Conservation (phyloP, 495 filamentous ascomycete species). For the Penicillium roqueforti region DNA sequence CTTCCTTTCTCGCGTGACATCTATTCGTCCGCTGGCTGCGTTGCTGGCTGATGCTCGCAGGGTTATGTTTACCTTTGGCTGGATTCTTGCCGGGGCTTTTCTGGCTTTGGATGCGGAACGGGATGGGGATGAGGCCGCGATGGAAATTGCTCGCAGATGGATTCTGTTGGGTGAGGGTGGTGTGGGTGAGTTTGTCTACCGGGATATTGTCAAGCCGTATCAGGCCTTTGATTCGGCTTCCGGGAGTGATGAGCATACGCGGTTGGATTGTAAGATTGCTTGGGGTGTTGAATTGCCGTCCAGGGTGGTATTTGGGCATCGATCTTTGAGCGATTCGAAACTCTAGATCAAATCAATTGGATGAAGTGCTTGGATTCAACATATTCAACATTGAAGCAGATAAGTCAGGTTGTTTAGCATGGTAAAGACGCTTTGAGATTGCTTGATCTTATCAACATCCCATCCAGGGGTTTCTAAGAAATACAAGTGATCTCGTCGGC, state of each 20-base stretch:
- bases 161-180: constrained; percentile 26
- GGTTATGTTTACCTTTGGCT: constrained; percentile 35
- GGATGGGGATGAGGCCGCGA: constrained; percentile 26
- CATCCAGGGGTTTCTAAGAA: no score
- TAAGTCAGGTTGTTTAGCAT: background rate
- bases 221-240: background rate
- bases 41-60: background rate
- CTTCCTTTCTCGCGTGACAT: background rate
- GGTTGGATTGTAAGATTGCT: constrained; percentile 34
- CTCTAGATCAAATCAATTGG: background rate
- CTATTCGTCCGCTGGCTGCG: background rate
- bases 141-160: constrained; percentile 35
- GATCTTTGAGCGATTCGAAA: background rate
- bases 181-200: constrained; percentile 30
- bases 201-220: constrained; percentile 22
- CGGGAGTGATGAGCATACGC: constrained; percentile 16
- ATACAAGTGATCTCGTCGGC: no score
- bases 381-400: background rate
- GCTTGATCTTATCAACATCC: background rate
- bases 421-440: background rate
- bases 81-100: constrained; percentile 29
- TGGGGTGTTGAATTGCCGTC: constrained; percentile 31
- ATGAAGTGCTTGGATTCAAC: background rate
- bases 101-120: constrained; percentile 30
- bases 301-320: background rate